Percentiles rank a stretch among this genome's conserved stretches.
Conservation (phyloP, 495 filamentous ascomycete species). For the Staphylotrichum longicolle region DNA sequence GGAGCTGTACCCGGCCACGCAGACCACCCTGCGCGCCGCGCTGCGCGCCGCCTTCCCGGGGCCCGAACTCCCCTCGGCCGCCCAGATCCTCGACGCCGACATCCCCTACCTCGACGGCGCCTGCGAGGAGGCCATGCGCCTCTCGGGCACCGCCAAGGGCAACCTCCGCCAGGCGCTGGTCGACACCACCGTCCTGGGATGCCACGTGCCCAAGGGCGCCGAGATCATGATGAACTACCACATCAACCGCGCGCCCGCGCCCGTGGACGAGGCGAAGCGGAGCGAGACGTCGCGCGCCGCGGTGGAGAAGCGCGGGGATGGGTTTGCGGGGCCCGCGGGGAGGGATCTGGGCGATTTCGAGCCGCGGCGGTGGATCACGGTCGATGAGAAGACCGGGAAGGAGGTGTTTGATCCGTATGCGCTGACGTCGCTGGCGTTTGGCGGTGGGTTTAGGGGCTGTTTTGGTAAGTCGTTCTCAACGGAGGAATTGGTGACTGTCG, state of each 20-base stretch:
- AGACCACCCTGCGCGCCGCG: constrained; percentile 31
- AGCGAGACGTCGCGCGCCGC: constrained; percentile 26
- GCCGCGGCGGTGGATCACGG: constrained; percentile 36
- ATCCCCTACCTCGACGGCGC: constrained; percentile 43
- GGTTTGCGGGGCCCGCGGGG: constrained; percentile 19
- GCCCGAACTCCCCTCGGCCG: constrained; percentile 19
- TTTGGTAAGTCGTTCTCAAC: constrained; percentile 20
- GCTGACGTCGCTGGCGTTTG: constrained; percentile 27
- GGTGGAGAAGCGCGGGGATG: constrained; percentile 25
- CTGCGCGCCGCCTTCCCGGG: constrained; percentile 26
- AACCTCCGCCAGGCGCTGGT: constrained; percentile 29
- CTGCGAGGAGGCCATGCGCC: constrained; percentile 38
- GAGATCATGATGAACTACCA: constrained; percentile 29
- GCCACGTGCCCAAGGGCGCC: constrained; percentile 38
- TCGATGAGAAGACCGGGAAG: constrained; percentile 26
- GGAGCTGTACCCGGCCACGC: constrained; percentile 26
- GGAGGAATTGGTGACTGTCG: too few species aligned
- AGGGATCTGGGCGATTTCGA: constrained; percentile 29
- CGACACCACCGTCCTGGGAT: constrained; percentile 39
- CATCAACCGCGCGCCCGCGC: constrained; percentile 19
- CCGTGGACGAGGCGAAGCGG: constrained; percentile 28
- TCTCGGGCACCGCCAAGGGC: constrained; percentile 22
- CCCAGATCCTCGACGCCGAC: constrained; percentile 31
- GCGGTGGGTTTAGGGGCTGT: constrained; percentile 28
- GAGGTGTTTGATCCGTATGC: constrained; percentile 31